These are phyloP conservation scores for Grigorovia humatica DNA, from an alignment of 805 yeast species.

Conservation along the genomic window DNA sequence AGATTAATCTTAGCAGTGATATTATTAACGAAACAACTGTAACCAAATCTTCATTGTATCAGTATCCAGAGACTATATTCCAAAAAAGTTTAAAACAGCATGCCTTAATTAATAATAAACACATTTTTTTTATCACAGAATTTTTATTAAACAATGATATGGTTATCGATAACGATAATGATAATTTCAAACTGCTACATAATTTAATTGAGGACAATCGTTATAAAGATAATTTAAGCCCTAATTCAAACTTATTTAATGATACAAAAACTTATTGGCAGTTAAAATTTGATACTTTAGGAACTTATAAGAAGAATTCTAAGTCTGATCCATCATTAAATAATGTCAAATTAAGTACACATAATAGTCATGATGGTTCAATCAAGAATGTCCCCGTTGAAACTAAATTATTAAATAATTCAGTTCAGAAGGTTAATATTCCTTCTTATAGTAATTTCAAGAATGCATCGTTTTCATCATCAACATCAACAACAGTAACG, in stretches of 20 bases:
- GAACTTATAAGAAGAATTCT: conserved; percentile 1
- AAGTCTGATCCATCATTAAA: neutral
- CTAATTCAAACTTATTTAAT: conserved; percentile 28
- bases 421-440: neutral
- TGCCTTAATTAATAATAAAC: conserved; percentile 20
- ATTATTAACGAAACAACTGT: neutral
- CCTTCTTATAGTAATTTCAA: neutral
- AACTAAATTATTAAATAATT: neutral
- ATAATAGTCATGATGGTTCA: neutral
- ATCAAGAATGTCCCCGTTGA: neutral
- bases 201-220: neutral
- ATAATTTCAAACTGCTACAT: conserved; percentile 9
- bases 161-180: conserved; percentile 33
- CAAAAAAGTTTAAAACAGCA: conserved; percentile 47
- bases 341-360: neutral
- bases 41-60: neutral
- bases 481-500: neutral
- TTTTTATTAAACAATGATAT: conserved; percentile 48
- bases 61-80: conserved; percentile 17
- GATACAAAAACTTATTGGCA: conserved; percentile 50
- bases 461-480: neutral
- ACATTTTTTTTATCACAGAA: conserved; percentile 44
- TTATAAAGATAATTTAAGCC: neutral
- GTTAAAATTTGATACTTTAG: conserved; percentile 28
- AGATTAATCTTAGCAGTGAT: neutral